Base-by-base conservation (phyloP, 2,329 filamentous ascomycete genomes). In the Clonostachys rhizophaga region DNA sequence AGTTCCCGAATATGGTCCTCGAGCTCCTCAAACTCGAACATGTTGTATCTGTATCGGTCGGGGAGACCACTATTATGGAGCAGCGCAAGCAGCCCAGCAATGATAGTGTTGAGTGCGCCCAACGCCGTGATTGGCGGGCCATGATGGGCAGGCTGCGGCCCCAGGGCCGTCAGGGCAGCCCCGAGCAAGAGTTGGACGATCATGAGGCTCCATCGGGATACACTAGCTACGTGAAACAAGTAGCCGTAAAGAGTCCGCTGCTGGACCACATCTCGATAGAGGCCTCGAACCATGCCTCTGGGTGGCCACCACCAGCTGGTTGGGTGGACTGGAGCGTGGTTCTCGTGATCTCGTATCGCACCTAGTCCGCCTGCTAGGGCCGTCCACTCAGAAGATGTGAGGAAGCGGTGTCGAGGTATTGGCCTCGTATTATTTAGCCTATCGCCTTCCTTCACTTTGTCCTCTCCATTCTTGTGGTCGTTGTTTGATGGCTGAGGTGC, bases 21-120 rank as follows among this genome's bases (percentile, higher is more conserved):
- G 30, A 78, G 62, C 37, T 69, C 65, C 45, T 66, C 64, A 54
- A 77, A 78, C 54, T 78, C 72, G 30, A 69, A 65, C 52, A 69
- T 69, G 54, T 79, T 67, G 44, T 69, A 69, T 30, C 74, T 67
- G 52, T 78, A 78, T 8, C 75, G 62, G 50, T 78, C 72, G 3
- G 76, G 75, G 16, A 79, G 55, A 2, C 76, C 76, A 49, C 73
- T 78, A 55, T 79, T 79, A 58, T 78, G 74, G 48, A 79, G 54
- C 14, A 79, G 61, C 4, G 74, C 76, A 5, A 79, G 63, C 7
- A 78, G 54, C 2, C 76, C 76, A 8, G 76, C 72, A 39, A 70
- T 64, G 47, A 75, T 58, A 1, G 76, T 79, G 55, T 78, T 78
- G 48, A 68, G 54, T 6, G 72, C 74, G 2, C 72, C 75, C 8